These are phyloP conservation scores for Venustampulla echinocandica DNA, from an alignment of 495 filamentous ascomycete genomes.

Conservation along the genomic window DNA sequence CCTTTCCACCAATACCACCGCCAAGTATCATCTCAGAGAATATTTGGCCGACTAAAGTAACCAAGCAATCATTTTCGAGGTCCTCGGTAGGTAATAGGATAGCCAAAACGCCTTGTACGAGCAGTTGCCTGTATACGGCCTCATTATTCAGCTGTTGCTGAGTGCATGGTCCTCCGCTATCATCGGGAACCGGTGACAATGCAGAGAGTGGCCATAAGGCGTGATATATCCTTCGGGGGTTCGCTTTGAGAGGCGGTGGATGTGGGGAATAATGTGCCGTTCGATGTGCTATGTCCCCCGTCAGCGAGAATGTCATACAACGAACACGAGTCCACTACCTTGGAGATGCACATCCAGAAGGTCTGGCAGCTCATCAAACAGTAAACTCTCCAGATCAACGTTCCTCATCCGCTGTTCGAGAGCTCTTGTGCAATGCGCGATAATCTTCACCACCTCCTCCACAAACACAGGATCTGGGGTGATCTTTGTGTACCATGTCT, in stretches of 20 bases:
- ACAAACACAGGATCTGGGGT: slow-evolving; percentile 82
- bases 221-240: slow-evolving; percentile 69
- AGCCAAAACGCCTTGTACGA: slow-evolving; percentile 69
- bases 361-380: slow-evolving; percentile 84
- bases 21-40: slow-evolving; percentile 79
- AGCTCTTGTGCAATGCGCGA: slow-evolving; percentile 81
- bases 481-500: slow-evolving; percentile 87
- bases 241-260: slow-evolving; percentile 47
- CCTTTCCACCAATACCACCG: slow-evolving; percentile 62
- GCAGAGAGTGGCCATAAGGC: slow-evolving; percentile 71
- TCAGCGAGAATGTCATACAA: not conserved
- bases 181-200: slow-evolving; percentile 64
- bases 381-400: slow-evolving; percentile 69
- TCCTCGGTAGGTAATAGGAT: slow-evolving; percentile 87
- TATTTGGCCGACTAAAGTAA: slow-evolving; percentile 73
- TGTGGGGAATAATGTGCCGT: slow-evolving; percentile 39
- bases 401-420: slow-evolving; percentile 76
- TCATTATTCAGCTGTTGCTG: slow-evolving; percentile 66
- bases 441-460: slow-evolving; percentile 75
- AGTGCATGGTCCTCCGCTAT: slow-evolving; percentile 31
- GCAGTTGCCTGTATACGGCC: slow-evolving; percentile 66
- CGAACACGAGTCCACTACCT: slow-evolving; percentile 43
- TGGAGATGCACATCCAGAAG: slow-evolving; percentile 70
- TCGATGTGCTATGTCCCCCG: slow-evolving; percentile 40
- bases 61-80: slow-evolving; percentile 75